Percentiles rank a stretch among this genome's conserved stretches.
phyloP scores from a whole-genome alignment of 768 basidiomycete species.

The Collybiopsis luxurians region DNA sequence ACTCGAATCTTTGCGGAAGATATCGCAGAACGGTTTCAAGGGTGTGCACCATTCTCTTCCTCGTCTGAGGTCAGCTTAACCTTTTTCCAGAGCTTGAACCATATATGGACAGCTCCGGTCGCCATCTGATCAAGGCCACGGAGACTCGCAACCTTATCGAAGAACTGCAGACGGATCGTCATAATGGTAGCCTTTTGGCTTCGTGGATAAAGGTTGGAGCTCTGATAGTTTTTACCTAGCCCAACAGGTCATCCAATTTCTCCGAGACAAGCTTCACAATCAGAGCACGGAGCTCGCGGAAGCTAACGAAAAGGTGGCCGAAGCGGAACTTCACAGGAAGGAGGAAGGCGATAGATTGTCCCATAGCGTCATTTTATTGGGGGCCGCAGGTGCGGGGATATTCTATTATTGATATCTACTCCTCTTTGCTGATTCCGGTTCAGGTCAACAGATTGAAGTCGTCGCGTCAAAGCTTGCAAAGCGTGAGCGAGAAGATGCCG shows the following conservation, averaged over 20 bases:
- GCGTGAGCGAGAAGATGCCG: slow-evolving; percentile 15
- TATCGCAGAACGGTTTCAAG: slow-evolving; percentile 18
- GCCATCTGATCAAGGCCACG: slow-evolving; percentile 20
- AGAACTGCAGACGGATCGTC: slow-evolving; percentile 33
- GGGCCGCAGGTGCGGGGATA: slow-evolving; percentile 11
- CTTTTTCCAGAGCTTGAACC: slow-evolving; percentile 22
- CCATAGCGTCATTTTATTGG: slow-evolving; percentile 13
- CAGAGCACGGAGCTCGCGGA: slow-evolving; percentile 42
- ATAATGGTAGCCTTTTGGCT: slow-evolving; percentile 23
- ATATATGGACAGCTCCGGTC: slow-evolving; percentile 23
- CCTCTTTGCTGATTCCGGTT: neutral
- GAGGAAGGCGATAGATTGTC: slow-evolving; percentile 2
- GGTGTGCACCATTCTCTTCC: slow-evolving; percentile 17
- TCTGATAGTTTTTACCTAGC: slow-evolving; percentile 24
- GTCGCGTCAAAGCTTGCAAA: slow-evolving; percentile 13
- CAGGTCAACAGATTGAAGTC: slow-evolving; percentile 14
- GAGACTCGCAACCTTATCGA: slow-evolving; percentile 25
- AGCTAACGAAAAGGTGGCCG: slow-evolving; percentile 32
- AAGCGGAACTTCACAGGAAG: slow-evolving; percentile 29
- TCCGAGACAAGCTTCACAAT: slow-evolving; percentile 42
- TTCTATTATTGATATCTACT: neutral
- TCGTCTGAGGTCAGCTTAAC: neutral
- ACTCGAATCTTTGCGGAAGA: slow-evolving; percentile 20
- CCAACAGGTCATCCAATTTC: slow-evolving; percentile 47
- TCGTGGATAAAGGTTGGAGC: neutral